Conservation (phyloP, 2,329 filamentous ascomycete species). For the Aspergillus jensenii region DNA sequence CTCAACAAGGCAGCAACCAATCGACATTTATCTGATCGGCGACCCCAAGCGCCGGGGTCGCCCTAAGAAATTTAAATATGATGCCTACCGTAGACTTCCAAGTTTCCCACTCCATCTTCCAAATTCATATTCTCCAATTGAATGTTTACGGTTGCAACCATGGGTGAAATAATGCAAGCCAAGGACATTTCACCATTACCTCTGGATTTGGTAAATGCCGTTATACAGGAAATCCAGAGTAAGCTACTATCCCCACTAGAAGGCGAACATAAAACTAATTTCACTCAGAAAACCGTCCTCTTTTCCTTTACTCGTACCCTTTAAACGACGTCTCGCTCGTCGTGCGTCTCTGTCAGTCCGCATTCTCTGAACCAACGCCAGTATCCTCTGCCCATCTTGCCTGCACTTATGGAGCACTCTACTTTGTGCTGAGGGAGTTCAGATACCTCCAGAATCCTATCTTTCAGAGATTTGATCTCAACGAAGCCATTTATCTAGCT, state of each 20-base stretch:
- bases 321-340: background rate
- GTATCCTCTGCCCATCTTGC: constrained; percentile 13
- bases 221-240: background rate
- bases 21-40: too few species aligned
- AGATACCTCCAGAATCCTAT: constrained; percentile 4
- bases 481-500: constrained; percentile 6
- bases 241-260: background rate
- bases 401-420: constrained; percentile 17
- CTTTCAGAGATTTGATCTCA: constrained; percentile 14
- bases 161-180: background rate
- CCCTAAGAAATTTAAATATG: background rate
- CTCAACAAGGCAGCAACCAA: background rate
- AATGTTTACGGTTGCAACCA: background rate
- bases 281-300: background rate
- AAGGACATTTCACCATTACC: background rate
- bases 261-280: background rate
- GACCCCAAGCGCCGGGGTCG: too few species aligned
- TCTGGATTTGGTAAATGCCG: background rate
- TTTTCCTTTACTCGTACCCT: constrained; percentile 1
- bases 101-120: background rate
- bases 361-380: constrained; percentile 16
- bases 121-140: background rate
- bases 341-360: constrained; percentile 1
- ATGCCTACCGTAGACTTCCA: background rate
- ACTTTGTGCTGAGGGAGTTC: constrained; percentile 21